These are phyloP conservation scores for Aegilops umbellulata DNA, from an alignment of 176 grass and related monocot species.

Conservation along the genomic window DNA sequence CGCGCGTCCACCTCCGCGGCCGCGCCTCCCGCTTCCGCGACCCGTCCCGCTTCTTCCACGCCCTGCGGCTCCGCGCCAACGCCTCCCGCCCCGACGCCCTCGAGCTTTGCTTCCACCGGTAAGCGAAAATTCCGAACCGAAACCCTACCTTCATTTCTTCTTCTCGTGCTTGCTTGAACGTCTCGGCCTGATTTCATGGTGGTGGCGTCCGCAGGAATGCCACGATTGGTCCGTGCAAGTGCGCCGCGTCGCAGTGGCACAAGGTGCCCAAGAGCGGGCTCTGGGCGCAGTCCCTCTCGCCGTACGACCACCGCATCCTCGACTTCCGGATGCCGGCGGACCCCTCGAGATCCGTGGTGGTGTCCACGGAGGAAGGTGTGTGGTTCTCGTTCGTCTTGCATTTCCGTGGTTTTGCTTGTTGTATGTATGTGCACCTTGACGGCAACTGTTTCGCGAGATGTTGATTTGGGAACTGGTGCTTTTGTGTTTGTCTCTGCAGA, in stretches of 20 bases:
- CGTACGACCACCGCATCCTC: constrained; percentile 61
- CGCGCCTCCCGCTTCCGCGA: constrained; percentile 64
- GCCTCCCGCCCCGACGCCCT: constrained; percentile 48
- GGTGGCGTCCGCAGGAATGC: constrained; percentile 57
- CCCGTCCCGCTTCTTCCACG: constrained; percentile 68
- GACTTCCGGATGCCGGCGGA: constrained; percentile 67
- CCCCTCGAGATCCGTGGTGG: constrained; percentile 48
- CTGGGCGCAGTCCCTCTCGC: constrained; percentile 69
- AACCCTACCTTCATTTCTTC: constrained; percentile 22
- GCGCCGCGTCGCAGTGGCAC: constrained; percentile 61
- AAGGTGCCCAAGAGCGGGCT: constrained; percentile 71
- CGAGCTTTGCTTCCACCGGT: constrained; percentile 93
- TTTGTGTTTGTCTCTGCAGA: constrained; percentile 44
- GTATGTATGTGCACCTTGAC: not conserved
- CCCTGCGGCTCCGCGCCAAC: constrained; percentile 49
- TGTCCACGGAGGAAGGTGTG: constrained; percentile 80
- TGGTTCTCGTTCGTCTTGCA: not conserved
- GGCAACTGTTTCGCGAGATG: not conserved
- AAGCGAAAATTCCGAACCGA: not conserved
- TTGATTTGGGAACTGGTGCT: not conserved
- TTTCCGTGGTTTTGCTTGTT: not conserved
- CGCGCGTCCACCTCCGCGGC: constrained; percentile 56
- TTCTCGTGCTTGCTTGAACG: not conserved
- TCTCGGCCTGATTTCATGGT: not conserved
- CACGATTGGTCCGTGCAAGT: constrained; percentile 71